Evolutionary conservation across 1,139 yeast genomes (phyloP).

Genomic region (Pichia sp.): DNA sequence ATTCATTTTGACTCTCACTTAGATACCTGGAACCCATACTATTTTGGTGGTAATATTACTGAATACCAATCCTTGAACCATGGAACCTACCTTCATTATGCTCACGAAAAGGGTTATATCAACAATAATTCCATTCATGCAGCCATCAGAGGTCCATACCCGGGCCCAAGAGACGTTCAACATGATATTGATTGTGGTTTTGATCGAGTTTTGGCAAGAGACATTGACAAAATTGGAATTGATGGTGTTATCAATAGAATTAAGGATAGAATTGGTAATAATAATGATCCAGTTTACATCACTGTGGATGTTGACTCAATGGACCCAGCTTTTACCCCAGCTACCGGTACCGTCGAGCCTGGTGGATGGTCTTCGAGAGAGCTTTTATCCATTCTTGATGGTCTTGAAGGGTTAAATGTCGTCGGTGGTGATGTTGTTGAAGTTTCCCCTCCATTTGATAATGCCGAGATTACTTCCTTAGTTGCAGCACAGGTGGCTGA

Average conservation of each 20-base stretch:
- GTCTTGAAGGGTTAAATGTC: constrained; percentile 28
- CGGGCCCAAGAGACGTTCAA: constrained; percentile 32
- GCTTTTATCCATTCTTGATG: constrained; percentile 35
- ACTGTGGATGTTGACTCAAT: constrained; percentile 51
- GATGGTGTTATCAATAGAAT: constrained; percentile 34
- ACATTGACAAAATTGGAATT: constrained; percentile 32
- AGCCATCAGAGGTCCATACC: constrained; percentile 33
- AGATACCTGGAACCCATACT: constrained; percentile 53
- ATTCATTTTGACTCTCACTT: constrained; percentile 54
- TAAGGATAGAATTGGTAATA: constrained; percentile 29
- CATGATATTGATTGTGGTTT: constrained; percentile 46
- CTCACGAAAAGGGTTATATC: constrained; percentile 49
- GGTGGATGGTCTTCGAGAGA: constrained; percentile 44
- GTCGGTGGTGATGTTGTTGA: constrained; percentile 57
- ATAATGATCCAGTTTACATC: constrained; percentile 41
- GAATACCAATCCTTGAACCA: constrained; percentile 49
- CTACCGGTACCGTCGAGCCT: constrained; percentile 53
- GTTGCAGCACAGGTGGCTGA: constrained; percentile 42
- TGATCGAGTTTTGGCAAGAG: constrained; percentile 38
- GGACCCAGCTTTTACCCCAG: constrained; percentile 52
- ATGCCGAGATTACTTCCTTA: constrained; percentile 44
- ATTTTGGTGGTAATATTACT: constrained; percentile 48
- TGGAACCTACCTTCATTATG: constrained; percentile 51
- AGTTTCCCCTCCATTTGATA: constrained; percentile 49
- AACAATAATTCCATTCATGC: constrained; percentile 34